These are phyloP conservation scores for Ogataea degrootiae DNA, from an alignment of 805 yeast species.

Conservation along the genomic window DNA sequence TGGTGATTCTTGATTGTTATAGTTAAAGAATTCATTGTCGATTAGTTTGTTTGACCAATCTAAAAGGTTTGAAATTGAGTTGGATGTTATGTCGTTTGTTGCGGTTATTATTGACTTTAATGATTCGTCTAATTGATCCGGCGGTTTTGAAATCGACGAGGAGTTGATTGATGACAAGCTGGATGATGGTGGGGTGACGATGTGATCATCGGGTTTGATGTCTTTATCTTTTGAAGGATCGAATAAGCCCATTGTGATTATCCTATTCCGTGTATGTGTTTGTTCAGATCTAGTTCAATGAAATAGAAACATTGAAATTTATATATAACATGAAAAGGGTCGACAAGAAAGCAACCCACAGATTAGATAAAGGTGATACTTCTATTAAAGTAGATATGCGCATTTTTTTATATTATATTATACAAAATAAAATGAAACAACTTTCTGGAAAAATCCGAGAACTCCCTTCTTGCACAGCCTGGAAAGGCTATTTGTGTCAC, in stretches of 20 bases:
- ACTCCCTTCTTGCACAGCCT: too few relatives aligned
- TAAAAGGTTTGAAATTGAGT: constrained; percentile 12
- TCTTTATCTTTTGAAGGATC: constrained; percentile 15
- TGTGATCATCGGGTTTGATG: too few relatives aligned
- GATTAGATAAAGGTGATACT: too few relatives aligned
- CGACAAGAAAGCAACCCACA: too few relatives aligned
- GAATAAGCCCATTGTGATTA: constrained; percentile 14
- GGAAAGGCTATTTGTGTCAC: too few relatives aligned
- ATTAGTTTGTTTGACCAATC: constrained; percentile 9
- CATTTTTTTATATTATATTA: too few relatives aligned
- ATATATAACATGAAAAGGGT: too few relatives aligned
- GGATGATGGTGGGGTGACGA: too few relatives aligned
- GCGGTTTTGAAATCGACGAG: background rate
- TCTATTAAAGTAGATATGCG: too few relatives aligned
- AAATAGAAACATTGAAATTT: too few relatives aligned
- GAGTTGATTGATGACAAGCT: background rate
- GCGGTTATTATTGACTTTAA: constrained; percentile 10
- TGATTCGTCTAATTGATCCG: constrained; percentile 5
- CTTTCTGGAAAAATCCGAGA: too few relatives aligned
- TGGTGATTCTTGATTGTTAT: background rate
- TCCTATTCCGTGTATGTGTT: background rate
- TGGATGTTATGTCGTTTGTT: constrained; percentile 15
- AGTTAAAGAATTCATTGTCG: background rate
- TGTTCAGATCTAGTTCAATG: background rate
- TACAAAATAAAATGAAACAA: too few relatives aligned